Evolutionary conservation across 2,329 filamentous ascomycete species (phyloP).

Genomic region (Onygenales sp.): DNA sequence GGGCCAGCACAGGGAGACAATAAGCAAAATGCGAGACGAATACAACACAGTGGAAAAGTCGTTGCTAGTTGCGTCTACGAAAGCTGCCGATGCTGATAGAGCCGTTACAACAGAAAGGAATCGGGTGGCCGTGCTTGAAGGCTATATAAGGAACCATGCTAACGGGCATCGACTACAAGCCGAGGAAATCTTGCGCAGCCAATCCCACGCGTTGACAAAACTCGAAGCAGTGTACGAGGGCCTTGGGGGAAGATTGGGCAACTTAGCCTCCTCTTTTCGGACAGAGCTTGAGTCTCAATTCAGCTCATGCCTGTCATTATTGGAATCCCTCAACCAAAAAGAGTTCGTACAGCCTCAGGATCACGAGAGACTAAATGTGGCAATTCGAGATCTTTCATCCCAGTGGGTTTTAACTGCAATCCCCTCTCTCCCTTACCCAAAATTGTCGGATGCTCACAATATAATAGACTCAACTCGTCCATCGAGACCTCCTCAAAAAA

Average conservation of each 20-base stretch:
- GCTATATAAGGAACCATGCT: conserved; percentile 20
- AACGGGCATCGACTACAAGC: conserved; percentile 5
- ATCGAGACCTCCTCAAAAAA: conserved; percentile 10
- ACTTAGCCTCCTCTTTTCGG: conserved; percentile 3
- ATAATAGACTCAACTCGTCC: conserved; percentile 16
- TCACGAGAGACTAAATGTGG: conserved; percentile 3
- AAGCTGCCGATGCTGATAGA: conserved; percentile 8
- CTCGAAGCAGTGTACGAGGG: conserved; percentile 2
- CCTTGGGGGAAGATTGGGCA: background rate
- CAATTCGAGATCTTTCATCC: conserved; percentile 11
- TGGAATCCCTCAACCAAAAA: conserved; percentile 2
- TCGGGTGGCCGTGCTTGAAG: conserved; percentile 19
- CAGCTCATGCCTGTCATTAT: conserved; percentile 5
- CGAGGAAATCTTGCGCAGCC: conserved; percentile 1
- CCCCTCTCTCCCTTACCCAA: background rate
- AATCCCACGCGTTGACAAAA: conserved; percentile 4
- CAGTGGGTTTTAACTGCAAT: conserved; percentile 15
- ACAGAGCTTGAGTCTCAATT: conserved; percentile 4
- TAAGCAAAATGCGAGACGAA: conserved; percentile 13
- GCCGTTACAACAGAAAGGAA: conserved; percentile 22
- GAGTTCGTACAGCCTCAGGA: background rate
- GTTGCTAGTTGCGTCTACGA: conserved; percentile 17
- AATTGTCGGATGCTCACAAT: background rate
- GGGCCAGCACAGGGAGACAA: conserved; percentile 13
- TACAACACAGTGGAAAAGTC: conserved; percentile 17